A percentile compares a stretch with the other conserved stretches of the same genome.
These are phyloP conservation scores for Eremochloa ophiuroides DNA, from an alignment of 176 grass and related monocot species.

Conservation along the genomic window DNA sequence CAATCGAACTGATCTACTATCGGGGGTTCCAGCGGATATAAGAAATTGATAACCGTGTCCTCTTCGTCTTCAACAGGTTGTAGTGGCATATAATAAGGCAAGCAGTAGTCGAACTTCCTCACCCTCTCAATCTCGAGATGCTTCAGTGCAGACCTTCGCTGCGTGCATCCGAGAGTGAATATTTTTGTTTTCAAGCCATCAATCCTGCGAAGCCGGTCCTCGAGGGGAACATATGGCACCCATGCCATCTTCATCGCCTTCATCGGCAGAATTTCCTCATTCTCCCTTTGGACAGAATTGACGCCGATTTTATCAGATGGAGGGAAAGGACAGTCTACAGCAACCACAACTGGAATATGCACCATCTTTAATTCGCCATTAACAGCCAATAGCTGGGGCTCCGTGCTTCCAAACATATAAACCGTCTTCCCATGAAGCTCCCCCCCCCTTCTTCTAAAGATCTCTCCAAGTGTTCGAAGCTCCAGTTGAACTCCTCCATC, in stretches of 20 bases:
- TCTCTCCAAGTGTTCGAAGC: constrained; percentile 83
- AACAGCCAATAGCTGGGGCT: constrained; percentile 65
- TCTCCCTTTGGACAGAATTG: constrained; percentile 91
- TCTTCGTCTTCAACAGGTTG: constrained; percentile 71
- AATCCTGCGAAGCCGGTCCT: constrained; percentile 56
- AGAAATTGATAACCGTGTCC: constrained; percentile 78
- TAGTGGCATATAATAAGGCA: constrained; percentile 85
- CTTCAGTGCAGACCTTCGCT: constrained; percentile 84
- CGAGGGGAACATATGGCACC: constrained; percentile 87
- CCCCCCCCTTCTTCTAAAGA: constrained; percentile 74
- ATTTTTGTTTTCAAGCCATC: constrained; percentile 45
- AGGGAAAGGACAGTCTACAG: constrained; percentile 73
- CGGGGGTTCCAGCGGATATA: constrained; percentile 88
- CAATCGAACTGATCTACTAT: constrained; percentile 87
- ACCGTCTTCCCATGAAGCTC: constrained; percentile 73
- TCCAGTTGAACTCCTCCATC: constrained; percentile 74
- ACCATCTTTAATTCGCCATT: constrained; percentile 71
- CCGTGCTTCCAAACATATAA: constrained; percentile 87
- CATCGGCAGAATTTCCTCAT: constrained; percentile 88
- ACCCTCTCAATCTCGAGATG: constrained; percentile 80
- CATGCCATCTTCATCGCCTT: constrained; percentile 95
- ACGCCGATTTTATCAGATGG: constrained; percentile 94
- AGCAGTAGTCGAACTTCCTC: constrained; percentile 89
- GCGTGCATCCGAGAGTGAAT: constrained; percentile 55
- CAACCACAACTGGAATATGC: constrained; percentile 75